A percentile compares a stretch with the other conserved stretches of the same genome.
phyloP scores from a whole-genome alignment of 345 rosid genomes.

The Toxicodendron radicans region DNA sequence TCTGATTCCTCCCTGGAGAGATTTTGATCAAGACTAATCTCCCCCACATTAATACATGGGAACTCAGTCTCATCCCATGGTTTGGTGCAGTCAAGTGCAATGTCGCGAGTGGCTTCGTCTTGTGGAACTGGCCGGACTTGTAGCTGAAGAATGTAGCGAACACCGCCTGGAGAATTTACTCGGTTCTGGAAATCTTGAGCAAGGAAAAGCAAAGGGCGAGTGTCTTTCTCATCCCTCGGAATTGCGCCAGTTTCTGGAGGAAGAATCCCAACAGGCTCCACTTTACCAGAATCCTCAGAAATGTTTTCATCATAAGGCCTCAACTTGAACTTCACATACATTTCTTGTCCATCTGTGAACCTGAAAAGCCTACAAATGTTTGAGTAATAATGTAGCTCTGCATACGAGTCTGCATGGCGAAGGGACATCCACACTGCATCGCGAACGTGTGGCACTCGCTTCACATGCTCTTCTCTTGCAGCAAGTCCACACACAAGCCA shows the following conservation, averaged over 20 bases:
- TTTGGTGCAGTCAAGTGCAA: slow-evolving; percentile 61
- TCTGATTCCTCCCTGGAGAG: slow-evolving; percentile 55
- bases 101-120: slow-evolving; percentile 41
- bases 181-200: slow-evolving; percentile 56
- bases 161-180: slow-evolving; percentile 43
- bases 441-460: slow-evolving; percentile 50
- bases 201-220: slow-evolving; percentile 60
- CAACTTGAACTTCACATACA: slow-evolving; percentile 66
- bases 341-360: slow-evolving; percentile 54
- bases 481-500: slow-evolving; percentile 74
- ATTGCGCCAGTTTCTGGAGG: slow-evolving; percentile 85
- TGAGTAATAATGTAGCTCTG: slow-evolving; percentile 61
- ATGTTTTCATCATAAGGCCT: slow-evolving; percentile 44
- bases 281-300: slow-evolving; percentile 56
- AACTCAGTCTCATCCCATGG: slow-evolving; percentile 59
- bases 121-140: slow-evolving; percentile 46
- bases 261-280: slow-evolving; percentile 59
- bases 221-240: slow-evolving; percentile 53
- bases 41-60: slow-evolving; percentile 52
- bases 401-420: slow-evolving; percentile 43
- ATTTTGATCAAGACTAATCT: slow-evolving; percentile 43
- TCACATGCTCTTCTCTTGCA: slow-evolving; percentile 61
- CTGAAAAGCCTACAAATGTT: slow-evolving; percentile 59
- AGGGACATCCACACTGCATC: slow-evolving; percentile 72
- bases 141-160: slow-evolving; percentile 58